Percentiles rank a stretch among this genome's conserved stretches.
Evolutionary conservation across 164 flowering plant species (phyloP).

Genomic region (Cinnamomum chago): DNA sequence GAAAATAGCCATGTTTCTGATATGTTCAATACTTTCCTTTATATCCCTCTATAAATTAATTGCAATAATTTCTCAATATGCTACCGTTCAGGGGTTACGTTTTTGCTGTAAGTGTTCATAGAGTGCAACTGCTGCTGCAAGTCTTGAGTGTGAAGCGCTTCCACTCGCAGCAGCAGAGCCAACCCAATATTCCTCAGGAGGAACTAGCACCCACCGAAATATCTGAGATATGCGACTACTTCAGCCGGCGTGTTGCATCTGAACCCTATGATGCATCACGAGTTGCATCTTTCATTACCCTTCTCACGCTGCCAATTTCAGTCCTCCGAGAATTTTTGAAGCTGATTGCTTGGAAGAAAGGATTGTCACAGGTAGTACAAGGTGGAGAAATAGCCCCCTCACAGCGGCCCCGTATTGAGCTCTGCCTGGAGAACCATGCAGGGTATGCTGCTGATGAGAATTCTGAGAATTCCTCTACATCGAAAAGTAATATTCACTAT

Average conservation of each 20-base stretch:
- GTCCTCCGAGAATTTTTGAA: conserved; percentile 90
- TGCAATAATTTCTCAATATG: not conserved
- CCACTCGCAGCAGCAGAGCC: conserved; percentile 75
- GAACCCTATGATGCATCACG: conserved; percentile 99
- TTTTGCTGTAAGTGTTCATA: conserved; percentile 95
- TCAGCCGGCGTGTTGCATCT: conserved; percentile 96
- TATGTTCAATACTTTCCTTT: too few relatives aligned
- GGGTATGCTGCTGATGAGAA: conserved; percentile 46
- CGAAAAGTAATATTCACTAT: conserved; percentile 91
- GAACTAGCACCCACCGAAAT: conserved; percentile 82
- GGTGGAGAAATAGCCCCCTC: conserved; percentile 70
- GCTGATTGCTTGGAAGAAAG: conserved; percentile 96
- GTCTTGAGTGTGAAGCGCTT: conserved; percentile 91
- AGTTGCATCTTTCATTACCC: conserved; percentile 98
- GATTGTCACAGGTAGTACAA: conserved; percentile 61
- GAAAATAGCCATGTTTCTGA: too few relatives aligned
- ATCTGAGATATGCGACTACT: conserved; percentile 91
- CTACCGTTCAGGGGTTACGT: conserved; percentile 73
- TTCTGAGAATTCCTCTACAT: conserved; percentile 39
- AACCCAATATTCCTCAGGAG: conserved; percentile 48
- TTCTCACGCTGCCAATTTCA: conserved; percentile 89
- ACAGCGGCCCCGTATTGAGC: conserved; percentile 81
- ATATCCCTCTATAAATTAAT: too few relatives aligned
- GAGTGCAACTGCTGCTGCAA: conserved; percentile 97
- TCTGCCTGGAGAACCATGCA: conserved; percentile 87